Conservation (phyloP, 2,329 filamentous ascomycete species). For the Ascochyta fabae region DNA sequence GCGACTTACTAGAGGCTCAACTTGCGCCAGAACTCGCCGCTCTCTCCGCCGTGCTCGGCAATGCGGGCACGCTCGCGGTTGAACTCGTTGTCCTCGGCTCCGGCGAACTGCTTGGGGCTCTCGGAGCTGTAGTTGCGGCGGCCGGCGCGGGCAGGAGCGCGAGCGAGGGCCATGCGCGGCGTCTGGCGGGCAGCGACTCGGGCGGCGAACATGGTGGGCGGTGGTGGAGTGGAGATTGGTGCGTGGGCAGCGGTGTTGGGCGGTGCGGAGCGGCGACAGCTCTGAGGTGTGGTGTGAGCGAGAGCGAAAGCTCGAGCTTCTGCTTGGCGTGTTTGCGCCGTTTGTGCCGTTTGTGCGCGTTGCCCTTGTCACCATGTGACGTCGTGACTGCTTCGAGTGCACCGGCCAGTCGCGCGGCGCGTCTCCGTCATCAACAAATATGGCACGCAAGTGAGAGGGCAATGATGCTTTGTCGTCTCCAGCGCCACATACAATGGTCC, state of each 20-base stretch:
- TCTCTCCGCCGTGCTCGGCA: conserved; percentile 85
- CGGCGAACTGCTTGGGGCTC: conserved; percentile 61
- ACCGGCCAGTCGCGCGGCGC: conserved; percentile 22
- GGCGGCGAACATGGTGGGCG: conserved; percentile 44
- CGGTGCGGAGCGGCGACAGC: conserved; percentile 25
- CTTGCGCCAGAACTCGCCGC: conserved; percentile 92
- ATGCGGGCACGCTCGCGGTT: conserved; percentile 89
- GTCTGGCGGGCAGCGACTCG: conserved; percentile 49
- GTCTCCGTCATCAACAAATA: conserved; percentile 12
- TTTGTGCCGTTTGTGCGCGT: conserved; percentile 16
- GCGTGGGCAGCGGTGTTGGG: conserved; percentile 14
- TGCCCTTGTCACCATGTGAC: conserved; percentile 25
- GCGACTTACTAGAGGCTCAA: conserved; percentile 88
- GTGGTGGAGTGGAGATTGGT: conserved; percentile 38
- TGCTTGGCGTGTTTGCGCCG: conserved; percentile 33
- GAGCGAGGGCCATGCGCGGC: conserved; percentile 65
- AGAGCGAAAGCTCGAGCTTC: conserved; percentile 21
- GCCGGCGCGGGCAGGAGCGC: conserved; percentile 68
- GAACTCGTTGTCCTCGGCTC: conserved; percentile 84
- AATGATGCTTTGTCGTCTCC: conserved; percentile 17
- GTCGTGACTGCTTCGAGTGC: conserved; percentile 26
- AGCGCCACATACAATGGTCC: conserved; percentile 63
- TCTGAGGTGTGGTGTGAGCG: conserved; percentile 26
- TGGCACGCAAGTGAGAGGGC: conserved; percentile 8
- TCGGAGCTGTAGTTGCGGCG: conserved; percentile 72